These are phyloP conservation scores for Otatea glauca DNA, from an alignment of 176 grass and related monocot genomes.

Conservation along the genomic window DNA sequence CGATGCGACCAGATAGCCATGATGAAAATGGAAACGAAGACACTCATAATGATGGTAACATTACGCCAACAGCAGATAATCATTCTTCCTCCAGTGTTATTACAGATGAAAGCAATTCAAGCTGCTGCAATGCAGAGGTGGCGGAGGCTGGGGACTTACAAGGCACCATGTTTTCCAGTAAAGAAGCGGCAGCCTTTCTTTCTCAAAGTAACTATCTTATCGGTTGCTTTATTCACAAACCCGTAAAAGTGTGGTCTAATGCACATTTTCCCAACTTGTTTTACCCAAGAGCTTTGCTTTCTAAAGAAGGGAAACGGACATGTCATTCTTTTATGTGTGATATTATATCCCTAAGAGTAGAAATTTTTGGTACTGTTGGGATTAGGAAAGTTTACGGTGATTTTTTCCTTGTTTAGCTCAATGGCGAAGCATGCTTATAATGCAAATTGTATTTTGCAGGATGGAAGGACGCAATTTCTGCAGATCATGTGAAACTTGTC, in stretches of 20 bases:
- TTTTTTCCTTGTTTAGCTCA: no score
- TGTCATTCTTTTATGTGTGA: neutral
- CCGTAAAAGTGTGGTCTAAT: neutral
- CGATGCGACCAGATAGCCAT: conserved; percentile 14
- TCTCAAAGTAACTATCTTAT: conserved; percentile 63
- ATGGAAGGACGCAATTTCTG: conserved; percentile 69
- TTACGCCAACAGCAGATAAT: neutral
- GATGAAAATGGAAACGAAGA: conserved; percentile 26
- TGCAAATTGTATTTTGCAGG: conserved; percentile 48
- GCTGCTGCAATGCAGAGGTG: conserved; percentile 7
- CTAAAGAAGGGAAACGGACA: neutral
- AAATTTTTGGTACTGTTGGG: neutral
- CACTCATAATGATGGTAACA: neutral
- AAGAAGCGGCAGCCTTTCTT: conserved; percentile 70
- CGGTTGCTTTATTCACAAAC: neutral
- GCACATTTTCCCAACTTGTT: neutral
- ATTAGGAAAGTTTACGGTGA: neutral
- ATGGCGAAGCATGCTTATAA: conserved; percentile 6
- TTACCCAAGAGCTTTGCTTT: neutral
- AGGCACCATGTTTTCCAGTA: conserved; percentile 45
- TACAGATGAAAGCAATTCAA: conserved; percentile 32
- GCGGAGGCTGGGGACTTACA: conserved; percentile 28
- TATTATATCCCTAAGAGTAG: neutral
- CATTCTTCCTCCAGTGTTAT: neutral
- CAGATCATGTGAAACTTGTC: conserved; percentile 73